These are phyloP conservation scores for Grosmannia clavigera DNA, from an alignment of 2,329 filamentous ascomycete species.

Conservation along the genomic window DNA sequence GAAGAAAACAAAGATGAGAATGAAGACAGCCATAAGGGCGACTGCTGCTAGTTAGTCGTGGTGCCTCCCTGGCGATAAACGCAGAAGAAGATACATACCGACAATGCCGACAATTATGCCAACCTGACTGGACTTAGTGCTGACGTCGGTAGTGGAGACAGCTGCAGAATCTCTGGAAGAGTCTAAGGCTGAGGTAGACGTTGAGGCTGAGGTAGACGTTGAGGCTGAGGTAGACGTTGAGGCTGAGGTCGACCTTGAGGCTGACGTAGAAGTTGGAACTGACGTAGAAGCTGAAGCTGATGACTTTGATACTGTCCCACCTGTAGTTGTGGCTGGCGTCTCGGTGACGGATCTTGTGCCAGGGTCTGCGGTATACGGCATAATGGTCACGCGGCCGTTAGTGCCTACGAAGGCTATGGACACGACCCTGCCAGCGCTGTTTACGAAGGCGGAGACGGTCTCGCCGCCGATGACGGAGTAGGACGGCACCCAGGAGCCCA, in stretches of 20 bases:
- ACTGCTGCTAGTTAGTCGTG: not conserved
- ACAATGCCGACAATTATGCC: constrained; percentile 6
- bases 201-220: not conserved
- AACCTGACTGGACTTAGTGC: constrained; percentile 1
- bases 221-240: not conserved
- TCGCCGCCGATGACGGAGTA: constrained; percentile 1
- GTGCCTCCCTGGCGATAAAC: no score
- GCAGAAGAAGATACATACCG: not conserved
- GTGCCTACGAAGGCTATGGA: not conserved
- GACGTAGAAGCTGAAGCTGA: not conserved
- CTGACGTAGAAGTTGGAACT: not conserved
- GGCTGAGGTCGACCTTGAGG: no score
- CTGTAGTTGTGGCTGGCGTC: not conserved
- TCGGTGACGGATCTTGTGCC: not conserved
- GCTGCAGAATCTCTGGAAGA: not conserved
- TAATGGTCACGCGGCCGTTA: not conserved
- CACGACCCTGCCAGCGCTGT: constrained; percentile 4
- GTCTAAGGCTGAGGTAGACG: not conserved
- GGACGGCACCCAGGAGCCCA: constrained; percentile 2
- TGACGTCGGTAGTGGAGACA: not conserved
- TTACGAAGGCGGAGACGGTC: constrained; percentile 5
- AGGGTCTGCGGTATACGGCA: not conserved
- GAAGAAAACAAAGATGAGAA: constrained; percentile 2
- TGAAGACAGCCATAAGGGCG: not conserved
- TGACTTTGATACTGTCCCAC: not conserved